Conservation (phyloP, 2,329 filamentous ascomycete species). For the Verruconis gallopava region DNA sequence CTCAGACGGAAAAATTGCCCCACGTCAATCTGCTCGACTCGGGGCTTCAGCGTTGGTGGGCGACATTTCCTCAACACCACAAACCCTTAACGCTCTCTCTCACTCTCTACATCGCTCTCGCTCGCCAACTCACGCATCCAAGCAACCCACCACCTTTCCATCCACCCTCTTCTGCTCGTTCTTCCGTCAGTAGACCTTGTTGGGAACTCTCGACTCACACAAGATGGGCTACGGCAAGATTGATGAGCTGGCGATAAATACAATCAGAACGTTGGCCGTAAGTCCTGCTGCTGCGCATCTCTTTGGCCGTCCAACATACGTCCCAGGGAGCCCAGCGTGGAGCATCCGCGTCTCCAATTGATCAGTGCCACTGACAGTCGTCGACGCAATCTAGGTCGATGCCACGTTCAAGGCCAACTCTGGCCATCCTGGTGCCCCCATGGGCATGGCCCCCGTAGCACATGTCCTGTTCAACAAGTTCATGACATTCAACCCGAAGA, state of each 20-base stretch:
- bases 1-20: background rate
- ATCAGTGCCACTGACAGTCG: slow-evolving; percentile 1
- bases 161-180: too few species aligned
- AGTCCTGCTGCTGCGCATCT: slow-evolving; percentile 31
- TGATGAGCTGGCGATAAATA: slow-evolving; percentile 92
- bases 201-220: too few species aligned
- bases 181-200: too few species aligned
- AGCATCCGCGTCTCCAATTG: background rate
- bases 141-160: background rate
- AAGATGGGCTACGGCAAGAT: slow-evolving; percentile 58
- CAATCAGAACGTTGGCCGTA: slow-evolving; percentile 92
- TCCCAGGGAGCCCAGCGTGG: background rate
- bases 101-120: background rate
- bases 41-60: background rate
- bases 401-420: slow-evolving; percentile 92
- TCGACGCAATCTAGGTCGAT: slow-evolving; percentile 88
- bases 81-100: background rate
- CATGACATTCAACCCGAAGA: slow-evolving; percentile 99
- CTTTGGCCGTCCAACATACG: background rate
- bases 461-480: slow-evolving; percentile 98
- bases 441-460: slow-evolving; percentile 89
- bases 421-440: slow-evolving; percentile 95
- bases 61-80: background rate
- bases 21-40: background rate
- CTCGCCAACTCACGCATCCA: background rate